Evolutionary conservation across 2,329 filamentous ascomycete genomes (phyloP), one percentile per base, ranked within the genome.

Genomic region (Talaromyces sp.): DNA sequence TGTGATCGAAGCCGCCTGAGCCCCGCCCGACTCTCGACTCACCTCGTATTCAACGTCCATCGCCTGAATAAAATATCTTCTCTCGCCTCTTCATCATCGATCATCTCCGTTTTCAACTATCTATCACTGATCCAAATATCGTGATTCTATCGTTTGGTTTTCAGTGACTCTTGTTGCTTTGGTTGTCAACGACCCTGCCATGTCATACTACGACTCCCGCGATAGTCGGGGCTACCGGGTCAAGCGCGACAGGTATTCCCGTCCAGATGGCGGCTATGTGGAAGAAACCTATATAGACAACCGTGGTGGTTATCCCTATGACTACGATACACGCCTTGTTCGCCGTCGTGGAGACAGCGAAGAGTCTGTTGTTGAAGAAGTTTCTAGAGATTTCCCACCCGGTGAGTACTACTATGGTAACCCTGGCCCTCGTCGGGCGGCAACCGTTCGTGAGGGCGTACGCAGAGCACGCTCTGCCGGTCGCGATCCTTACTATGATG

Each of bases 321-420:
- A 65, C 27, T 64, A 61, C 11, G 69, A 69, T 27, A 57, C 50
- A 14, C 61, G 50, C 37, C 62, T 71, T 19, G 50, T 72, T 62
- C 70, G 71, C 65, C 72, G 69, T 61, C 67, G 62, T 24, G 89
- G 93, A 74, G 89, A 92, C 72, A 93, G 89, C 76, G 88, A 89
- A 54, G 80, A 89, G 31, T 88, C 88, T 2, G 37, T 63, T 33
- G 79, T 96, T 73, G 93, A 97, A 79, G 91, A 96, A 78, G 87
- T 96, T 66, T 87, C 87, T 68, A 88, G 92, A 70, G 91, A 96
- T 70, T 96, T 96, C 72, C 91, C 91, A 37, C 91, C 92, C 7
- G 89, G 88, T 6, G 87, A 84, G 43, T 75, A 77, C 64, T 72
- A 69, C 62, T 75, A 77, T 63, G 75, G 71, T 56, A 72, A 68